Conservation (phyloP, 1,284 basidiomycete genomes). For the Erythrobasidium hasegawianum region DNA sequence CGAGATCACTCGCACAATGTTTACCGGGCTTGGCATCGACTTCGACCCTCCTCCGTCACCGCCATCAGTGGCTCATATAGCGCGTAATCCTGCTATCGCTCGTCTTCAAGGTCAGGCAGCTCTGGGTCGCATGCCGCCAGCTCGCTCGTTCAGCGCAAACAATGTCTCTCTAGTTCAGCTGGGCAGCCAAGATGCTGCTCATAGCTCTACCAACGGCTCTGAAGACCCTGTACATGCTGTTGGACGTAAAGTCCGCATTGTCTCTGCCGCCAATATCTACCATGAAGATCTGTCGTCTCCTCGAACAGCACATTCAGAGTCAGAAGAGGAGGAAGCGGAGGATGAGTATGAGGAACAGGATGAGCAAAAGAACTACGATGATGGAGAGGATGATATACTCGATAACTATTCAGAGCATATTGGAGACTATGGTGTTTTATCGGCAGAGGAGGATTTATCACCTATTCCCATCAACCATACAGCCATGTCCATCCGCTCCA, state of each 20-base stretch:
- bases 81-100: conserved; percentile 15
- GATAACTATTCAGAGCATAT: conserved; percentile 9
- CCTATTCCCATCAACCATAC: conserved; percentile 22
- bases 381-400: conserved; percentile 27
- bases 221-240: neutral
- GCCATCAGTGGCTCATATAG: conserved; percentile 1
- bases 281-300: conserved; percentile 8
- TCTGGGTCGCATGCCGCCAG: conserved; percentile 12
- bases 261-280: conserved; percentile 28
- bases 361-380: neutral
- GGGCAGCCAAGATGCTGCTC: neutral
- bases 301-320: neutral
- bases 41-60: conserved; percentile 33
- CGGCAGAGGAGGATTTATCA: conserved; percentile 4
- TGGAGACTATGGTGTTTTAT: neutral
- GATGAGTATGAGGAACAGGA: neutral
- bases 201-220: neutral
- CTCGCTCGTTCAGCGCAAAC: conserved; percentile 2
- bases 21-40: conserved; percentile 31
- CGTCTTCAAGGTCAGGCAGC: conserved; percentile 18
- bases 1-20: neutral
- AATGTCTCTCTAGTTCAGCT: conserved; percentile 11
- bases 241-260: conserved; percentile 22
- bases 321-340: neutral
- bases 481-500: conserved; percentile 7